A percentile compares a stretch with the other conserved stretches of the same genome.
phyloP scores from a whole-genome alignment of 345 rosid genomes.

The Eucalyptus albens region DNA sequence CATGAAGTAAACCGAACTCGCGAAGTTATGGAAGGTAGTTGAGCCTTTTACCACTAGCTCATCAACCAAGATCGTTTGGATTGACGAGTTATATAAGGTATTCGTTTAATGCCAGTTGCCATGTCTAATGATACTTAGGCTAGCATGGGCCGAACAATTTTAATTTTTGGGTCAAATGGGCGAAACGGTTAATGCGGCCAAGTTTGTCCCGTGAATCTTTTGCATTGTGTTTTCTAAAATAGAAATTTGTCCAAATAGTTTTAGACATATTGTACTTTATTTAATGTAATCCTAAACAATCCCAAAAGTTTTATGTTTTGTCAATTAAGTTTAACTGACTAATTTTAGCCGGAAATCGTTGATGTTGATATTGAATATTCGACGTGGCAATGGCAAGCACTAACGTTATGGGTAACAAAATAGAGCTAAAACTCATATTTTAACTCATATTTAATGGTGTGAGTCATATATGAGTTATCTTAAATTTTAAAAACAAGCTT shows the following conservation, averaged over 20 bases:
- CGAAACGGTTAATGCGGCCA: background rate
- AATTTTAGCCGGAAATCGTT: no score
- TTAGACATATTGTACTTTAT: no score
- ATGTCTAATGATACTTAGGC: background rate
- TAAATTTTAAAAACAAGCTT: no score
- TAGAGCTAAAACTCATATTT: no score
- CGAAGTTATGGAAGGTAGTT: background rate
- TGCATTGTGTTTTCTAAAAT: background rate
- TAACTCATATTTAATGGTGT: no score
- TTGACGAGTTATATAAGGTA: background rate
- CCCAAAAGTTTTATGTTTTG: no score
- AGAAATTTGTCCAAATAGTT: background rate
- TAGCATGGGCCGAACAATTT: background rate
- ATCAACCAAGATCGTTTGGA: background rate
- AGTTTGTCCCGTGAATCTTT: background rate
- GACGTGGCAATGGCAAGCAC: rapidly evolving
- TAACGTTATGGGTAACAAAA: rapidly evolving
- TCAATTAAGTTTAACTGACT: no score
- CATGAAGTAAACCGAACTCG: background rate
- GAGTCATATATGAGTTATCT: no score
- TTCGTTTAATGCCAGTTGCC: background rate
- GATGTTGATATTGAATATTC: no score
- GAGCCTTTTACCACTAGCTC: background rate
- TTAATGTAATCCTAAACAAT: no score
- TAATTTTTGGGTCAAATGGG: background rate